Conservation (phyloP, 179 eudicot genomes). For the Corrigiola litoralis region DNA sequence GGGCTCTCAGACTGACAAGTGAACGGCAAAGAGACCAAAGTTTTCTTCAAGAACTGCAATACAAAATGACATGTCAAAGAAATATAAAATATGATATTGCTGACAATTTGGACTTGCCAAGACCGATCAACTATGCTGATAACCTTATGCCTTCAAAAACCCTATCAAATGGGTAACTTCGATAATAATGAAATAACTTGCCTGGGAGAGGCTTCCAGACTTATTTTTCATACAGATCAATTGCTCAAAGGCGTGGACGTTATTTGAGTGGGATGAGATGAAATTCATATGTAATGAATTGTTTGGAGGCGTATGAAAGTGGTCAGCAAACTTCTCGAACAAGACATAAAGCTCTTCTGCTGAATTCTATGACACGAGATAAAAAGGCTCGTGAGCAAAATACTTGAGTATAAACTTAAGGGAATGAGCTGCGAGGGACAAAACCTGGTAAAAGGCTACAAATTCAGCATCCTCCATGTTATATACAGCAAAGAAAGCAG, state of each 20-base stretch:
- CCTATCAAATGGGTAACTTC: neutral
- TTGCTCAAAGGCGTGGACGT: slow-evolving; percentile 80
- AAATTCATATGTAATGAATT: slow-evolving; percentile 67
- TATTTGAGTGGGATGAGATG: slow-evolving; percentile 85
- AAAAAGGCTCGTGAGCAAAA: slow-evolving; percentile 15
- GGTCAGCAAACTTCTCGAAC: slow-evolving; percentile 80
- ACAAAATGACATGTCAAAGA: slow-evolving; percentile 17
- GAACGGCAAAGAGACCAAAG: slow-evolving; percentile 64
- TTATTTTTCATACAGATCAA: slow-evolving; percentile 61
- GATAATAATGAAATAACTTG: slow-evolving; percentile 17
- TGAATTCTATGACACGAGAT: slow-evolving; percentile 53
- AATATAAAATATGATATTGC: neutral
- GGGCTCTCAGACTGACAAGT: slow-evolving; percentile 92
- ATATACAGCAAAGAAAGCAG: slow-evolving; percentile 93
- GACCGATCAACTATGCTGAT: no score
- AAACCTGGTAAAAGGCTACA: slow-evolving; percentile 89
- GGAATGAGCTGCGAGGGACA: neutral
- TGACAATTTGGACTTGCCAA: neutral
- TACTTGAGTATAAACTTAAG: neutral
- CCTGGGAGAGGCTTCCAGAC: slow-evolving; percentile 77
- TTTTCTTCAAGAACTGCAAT: slow-evolving; percentile 95
- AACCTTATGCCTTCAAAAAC: neutral
- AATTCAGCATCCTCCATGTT: slow-evolving; percentile 93
- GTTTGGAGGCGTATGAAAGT: slow-evolving; percentile 64
- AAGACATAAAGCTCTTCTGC: slow-evolving; percentile 84